Evolutionary conservation across 495 filamentous ascomycete species (phyloP).

Genomic region (Hypoxylon crocopeplum): DNA sequence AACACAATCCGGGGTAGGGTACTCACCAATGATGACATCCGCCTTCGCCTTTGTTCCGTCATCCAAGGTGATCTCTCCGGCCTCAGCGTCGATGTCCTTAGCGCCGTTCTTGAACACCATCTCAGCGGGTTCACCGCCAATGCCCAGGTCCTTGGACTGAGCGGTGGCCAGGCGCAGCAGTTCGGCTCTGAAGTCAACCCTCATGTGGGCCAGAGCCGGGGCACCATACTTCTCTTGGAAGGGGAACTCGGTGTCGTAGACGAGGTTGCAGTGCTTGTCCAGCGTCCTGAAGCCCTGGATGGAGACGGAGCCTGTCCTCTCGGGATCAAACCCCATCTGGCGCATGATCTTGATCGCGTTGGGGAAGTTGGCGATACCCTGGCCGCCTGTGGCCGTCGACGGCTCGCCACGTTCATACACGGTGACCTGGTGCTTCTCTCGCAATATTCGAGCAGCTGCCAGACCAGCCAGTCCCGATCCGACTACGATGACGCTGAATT

Average conservation of each 20-base stretch:
- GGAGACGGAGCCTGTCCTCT: slow-evolving; percentile 22
- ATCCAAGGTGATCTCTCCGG: slow-evolving; percentile 44
- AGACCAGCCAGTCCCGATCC: slow-evolving; percentile 39
- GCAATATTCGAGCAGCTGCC: slow-evolving; percentile 33
- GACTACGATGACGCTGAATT: slow-evolving; percentile 34
- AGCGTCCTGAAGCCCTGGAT: slow-evolving; percentile 25
- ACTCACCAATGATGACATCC: slow-evolving; percentile 54
- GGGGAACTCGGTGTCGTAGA: slow-evolving; percentile 41
- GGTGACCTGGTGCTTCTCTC: slow-evolving; percentile 39
- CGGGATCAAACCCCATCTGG: slow-evolving; percentile 24
- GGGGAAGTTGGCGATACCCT: slow-evolving; percentile 36
- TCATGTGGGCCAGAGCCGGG: slow-evolving; percentile 51
- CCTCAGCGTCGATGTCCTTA: slow-evolving; percentile 45
- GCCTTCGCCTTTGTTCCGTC: slow-evolving; percentile 45
- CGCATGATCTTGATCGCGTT: slow-evolving; percentile 35
- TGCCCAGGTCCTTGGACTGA: slow-evolving; percentile 35
- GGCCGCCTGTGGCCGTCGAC: slow-evolving; percentile 29
- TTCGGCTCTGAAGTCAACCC: slow-evolving; percentile 50
- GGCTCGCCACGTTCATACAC: slow-evolving; percentile 37
- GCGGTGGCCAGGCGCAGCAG: slow-evolving; percentile 45
- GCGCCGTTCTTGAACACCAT: slow-evolving; percentile 42
- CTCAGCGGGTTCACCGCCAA: slow-evolving; percentile 35
- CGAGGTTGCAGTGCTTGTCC: slow-evolving; percentile 37
- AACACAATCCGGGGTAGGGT: not conserved
- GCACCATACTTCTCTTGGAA: slow-evolving; percentile 47